A percentile compares a stretch with the other conserved stretches of the same genome.
These are phyloP conservation scores for Phytophthora aleatoria DNA, from an alignment of 352 stramenopile species.

Conservation along the genomic window DNA sequence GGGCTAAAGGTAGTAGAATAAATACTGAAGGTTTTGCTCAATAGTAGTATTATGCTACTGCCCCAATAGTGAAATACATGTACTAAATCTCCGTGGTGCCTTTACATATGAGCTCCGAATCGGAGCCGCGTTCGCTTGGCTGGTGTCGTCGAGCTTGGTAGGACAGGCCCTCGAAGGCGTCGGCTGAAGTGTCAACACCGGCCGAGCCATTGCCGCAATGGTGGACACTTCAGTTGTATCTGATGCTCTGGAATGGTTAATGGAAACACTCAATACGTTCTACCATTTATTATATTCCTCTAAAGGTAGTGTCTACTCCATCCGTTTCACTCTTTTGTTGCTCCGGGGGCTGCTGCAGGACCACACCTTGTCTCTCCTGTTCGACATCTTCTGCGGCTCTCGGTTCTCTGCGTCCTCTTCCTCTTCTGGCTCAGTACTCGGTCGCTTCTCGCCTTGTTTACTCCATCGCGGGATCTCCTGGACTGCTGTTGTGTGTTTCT, in stretches of 20 bases:
- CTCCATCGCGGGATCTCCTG: constrained; percentile 10
- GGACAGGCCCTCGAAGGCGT: too few species aligned
- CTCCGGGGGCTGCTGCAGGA: constrained; percentile 17
- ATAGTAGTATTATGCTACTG: too few species aligned
- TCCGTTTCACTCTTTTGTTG: constrained; percentile 31
- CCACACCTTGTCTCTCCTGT: constrained; percentile 8
- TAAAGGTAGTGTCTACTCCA: constrained; percentile 7
- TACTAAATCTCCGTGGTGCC: too few species aligned
- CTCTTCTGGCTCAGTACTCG: constrained; percentile 17
- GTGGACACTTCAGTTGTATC: too few species aligned
- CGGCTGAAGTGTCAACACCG: too few species aligned
- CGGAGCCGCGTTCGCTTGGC: too few species aligned
- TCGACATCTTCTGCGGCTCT: constrained; percentile 40
- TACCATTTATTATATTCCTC: constrained; percentile 8
- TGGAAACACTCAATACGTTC: not conserved
- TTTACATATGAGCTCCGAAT: too few species aligned
- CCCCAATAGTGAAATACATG: too few species aligned
- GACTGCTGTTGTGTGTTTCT: not conserved
- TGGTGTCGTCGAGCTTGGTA: too few species aligned
- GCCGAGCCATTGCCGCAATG: too few species aligned
- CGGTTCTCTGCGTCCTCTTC: constrained; percentile 21
- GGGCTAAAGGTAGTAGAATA: too few species aligned
- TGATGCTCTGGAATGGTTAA: not conserved
- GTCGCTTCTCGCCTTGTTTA: constrained; percentile 18
- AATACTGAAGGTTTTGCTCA: too few species aligned